Conservation (phyloP, 2,329 filamentous ascomycete genomes). For the Pseudonectria buxi region DNA sequence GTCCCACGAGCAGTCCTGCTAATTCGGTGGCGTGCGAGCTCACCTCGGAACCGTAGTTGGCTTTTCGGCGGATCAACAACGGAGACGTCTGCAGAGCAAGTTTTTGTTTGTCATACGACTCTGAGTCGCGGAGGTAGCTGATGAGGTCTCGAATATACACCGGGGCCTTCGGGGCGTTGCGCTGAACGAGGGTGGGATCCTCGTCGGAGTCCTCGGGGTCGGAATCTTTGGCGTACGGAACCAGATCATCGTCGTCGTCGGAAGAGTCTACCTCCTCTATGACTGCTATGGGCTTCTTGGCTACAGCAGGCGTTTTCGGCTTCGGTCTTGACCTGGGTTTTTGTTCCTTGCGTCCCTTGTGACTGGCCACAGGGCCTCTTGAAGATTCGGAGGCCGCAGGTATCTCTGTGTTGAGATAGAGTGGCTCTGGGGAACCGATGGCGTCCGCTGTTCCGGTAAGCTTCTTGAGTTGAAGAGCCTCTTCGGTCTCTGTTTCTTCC, state of each 20-base stretch:
- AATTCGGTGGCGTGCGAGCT: constrained; percentile 77
- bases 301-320: constrained; percentile 21
- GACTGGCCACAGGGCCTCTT: background rate
- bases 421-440: constrained; percentile 48
- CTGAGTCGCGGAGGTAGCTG: constrained; percentile 67
- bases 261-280: constrained; percentile 61
- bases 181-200: constrained; percentile 77
- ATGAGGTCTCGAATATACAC: constrained; percentile 89
- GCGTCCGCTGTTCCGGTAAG: constrained; percentile 58
- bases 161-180: constrained; percentile 75
- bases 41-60: constrained; percentile 81
- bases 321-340: constrained; percentile 22
- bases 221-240: constrained; percentile 77
- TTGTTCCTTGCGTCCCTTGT: constrained; percentile 8
- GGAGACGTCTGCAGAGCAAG: constrained; percentile 73
- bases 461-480: constrained; percentile 68
- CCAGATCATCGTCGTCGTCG: constrained; percentile 58
- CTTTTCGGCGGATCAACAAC: constrained; percentile 77
- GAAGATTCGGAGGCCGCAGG: background rate
- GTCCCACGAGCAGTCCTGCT: constrained; percentile 65
- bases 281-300: constrained; percentile 37
- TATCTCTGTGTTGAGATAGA: constrained; percentile 2
- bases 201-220: constrained; percentile 90
- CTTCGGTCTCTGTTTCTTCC: constrained; percentile 66
- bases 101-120: constrained; percentile 78